Evolutionary conservation across 352 stramenopile species (phyloP), one percentile per base, ranked within the genome.

Genomic region (Globisporangium carolinianum): DNA sequence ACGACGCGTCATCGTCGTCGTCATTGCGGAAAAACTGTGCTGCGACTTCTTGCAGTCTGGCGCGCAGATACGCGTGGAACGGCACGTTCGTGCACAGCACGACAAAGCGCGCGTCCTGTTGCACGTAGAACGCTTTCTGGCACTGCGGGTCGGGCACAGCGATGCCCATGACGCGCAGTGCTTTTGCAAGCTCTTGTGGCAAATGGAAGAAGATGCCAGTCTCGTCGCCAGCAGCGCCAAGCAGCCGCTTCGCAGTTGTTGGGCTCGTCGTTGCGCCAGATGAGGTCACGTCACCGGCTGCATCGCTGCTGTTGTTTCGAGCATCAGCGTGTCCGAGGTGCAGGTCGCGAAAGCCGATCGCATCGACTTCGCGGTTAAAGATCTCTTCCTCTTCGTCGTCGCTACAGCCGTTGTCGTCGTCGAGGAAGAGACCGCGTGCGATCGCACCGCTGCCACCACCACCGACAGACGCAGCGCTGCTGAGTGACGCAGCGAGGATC

Each of bases 361-460:
- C 71, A 58, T 77, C 69, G 55, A 76, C 65, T 49, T 86, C 79
- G n/a, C 76, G 79, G 51, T 76, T 89, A 63, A 86, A 89, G 35
- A 89, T 69, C 47, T 87, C 79, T 58, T 89, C 79, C 48, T 87
- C 75, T 42, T 85, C 75, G 0, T 84, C 71, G 5, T 79, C 75
- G 4, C 72, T 64, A 38, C 67, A 50, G 0, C 72, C 67, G 2
- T 60, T 65, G 24, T 58, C 55, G 9, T 66, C 59, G 45, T 68
- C 61, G 9, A 71, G 41, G 51, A 59, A 59, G 41, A 57, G 38
- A 3, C 46, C 24, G 12, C 51, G 14, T 3, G 58, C 32, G 1
- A 41, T 58, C 3, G 4, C 9, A 6, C 53, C 63, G 43, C 64
- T 64, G 49, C 55, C 58, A 43, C 55, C 61, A 42, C 51, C 17